Conservation (phyloP, 2,329 filamentous ascomycete genomes). For the Xylariaceae sp. region DNA sequence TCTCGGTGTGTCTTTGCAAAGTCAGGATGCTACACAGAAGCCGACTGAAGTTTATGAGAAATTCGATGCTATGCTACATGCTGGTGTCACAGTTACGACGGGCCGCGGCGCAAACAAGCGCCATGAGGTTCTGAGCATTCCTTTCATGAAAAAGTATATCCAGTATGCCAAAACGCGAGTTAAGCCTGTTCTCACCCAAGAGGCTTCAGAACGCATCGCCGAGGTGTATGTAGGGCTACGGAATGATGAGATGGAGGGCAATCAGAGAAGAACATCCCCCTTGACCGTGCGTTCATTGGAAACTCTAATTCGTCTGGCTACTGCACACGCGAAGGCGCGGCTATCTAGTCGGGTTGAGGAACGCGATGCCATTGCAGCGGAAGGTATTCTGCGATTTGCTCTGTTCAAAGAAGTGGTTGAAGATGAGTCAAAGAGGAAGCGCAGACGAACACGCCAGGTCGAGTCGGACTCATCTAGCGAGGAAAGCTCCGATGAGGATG, state of each 20-base stretch:
- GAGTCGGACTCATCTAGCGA: conserved; percentile 56
- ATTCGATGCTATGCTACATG: conserved; percentile 92
- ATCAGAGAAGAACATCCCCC: conserved; percentile 87
- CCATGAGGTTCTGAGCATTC: conserved; percentile 87
- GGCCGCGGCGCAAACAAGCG: conserved; percentile 71
- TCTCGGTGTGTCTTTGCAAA: conserved; percentile 81
- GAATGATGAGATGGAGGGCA: conserved; percentile 94
- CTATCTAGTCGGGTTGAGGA: conserved; percentile 86
- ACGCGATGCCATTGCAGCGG: conserved; percentile 80
- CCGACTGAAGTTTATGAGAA: conserved; percentile 93
- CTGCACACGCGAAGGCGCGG: conserved; percentile 89
- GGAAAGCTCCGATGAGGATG: conserved; percentile 56
- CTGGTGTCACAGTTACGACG: conserved; percentile 74
- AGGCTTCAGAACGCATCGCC: conserved; percentile 86
- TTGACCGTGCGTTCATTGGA: conserved; percentile 97
- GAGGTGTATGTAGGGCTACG: conserved; percentile 86
- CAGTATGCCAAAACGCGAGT: conserved; percentile 93
- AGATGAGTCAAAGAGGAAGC: conserved; percentile 75
- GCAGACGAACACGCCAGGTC: conserved; percentile 63
- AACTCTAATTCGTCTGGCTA: conserved; percentile 95
- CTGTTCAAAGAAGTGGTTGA: conserved; percentile 93
- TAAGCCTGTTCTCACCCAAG: conserved; percentile 85
- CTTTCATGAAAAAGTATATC: conserved; percentile 99
- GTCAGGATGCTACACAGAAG: conserved; percentile 65
- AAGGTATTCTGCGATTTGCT: conserved; percentile 86